phyloP scores from a whole-genome alignment of 2,329 filamentous ascomycete genomes.

The Penicillium freii region DNA sequence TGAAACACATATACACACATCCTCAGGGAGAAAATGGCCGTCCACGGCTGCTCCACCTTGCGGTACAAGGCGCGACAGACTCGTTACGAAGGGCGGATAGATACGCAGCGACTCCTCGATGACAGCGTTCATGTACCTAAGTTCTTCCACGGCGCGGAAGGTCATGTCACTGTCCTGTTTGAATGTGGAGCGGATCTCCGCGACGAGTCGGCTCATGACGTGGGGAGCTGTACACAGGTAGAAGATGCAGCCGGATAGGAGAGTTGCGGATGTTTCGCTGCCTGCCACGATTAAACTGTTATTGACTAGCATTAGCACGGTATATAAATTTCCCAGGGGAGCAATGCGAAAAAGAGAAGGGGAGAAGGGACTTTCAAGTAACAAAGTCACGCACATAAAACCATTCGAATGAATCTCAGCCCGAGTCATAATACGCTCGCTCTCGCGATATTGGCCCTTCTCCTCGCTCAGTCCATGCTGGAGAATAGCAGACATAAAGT shows the following conservation, averaged over 20 bases:
- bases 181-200: conserved; percentile 29
- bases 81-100: conserved; percentile 43
- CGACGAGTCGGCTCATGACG: conserved; percentile 16
- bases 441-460: conserved; percentile 15
- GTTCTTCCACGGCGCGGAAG: conserved; percentile 20
- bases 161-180: conserved; percentile 31
- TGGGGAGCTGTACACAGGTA: conserved; percentile 26
- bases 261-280: conserved; percentile 43
- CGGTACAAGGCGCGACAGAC: conserved; percentile 27
- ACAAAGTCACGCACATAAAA: conserved; percentile 16
- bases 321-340: neutral
- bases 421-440: conserved; percentile 22
- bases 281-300: conserved; percentile 36
- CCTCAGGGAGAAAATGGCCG: conserved; percentile 34
- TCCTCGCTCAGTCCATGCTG: conserved; percentile 23
- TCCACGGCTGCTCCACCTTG: conserved; percentile 33
- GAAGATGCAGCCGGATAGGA: conserved; percentile 39
- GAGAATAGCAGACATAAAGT: conserved; percentile 28
- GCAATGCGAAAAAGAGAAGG: too few species aligned
- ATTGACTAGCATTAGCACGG: neutral
- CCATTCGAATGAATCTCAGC: conserved; percentile 27
- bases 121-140: conserved; percentile 48
- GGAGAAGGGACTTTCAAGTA: too few species aligned
- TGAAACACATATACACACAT: conserved; percentile 11
- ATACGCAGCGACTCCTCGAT: conserved; percentile 51